Percentiles rank a stretch among this genome's conserved stretches.
Evolutionary conservation across 2,329 filamentous ascomycete genomes (phyloP).

Genomic region (Dothistroma pini): DNA sequence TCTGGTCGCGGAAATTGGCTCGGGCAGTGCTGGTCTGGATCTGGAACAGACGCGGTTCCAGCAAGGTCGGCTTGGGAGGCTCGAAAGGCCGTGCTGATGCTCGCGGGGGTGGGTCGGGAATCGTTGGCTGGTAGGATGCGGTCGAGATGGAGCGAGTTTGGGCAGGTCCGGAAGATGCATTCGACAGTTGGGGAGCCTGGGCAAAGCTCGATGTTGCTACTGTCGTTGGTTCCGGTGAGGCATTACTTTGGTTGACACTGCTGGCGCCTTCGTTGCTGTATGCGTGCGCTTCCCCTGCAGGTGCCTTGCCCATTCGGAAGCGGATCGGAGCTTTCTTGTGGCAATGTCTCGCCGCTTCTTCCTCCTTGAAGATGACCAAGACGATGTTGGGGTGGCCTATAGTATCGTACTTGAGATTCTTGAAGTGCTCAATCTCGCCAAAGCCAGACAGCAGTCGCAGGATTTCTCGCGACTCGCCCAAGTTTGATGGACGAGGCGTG

Average conservation of each 20-base stretch:
- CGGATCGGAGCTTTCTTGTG: slow-evolving; percentile 45
- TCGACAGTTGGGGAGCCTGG: neutral
- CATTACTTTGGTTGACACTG: neutral
- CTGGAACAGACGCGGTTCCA: slow-evolving; percentile 38
- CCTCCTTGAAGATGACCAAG: slow-evolving; percentile 46
- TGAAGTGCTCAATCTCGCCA: slow-evolving; percentile 49
- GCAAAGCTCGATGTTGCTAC: neutral
- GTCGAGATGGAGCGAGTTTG: slow-evolving; percentile 22
- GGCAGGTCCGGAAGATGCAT: slow-evolving; percentile 12
- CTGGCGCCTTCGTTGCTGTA: neutral
- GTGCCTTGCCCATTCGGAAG: slow-evolving; percentile 40
- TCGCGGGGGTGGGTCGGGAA: slow-evolving; percentile 13
- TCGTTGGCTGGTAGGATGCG: slow-evolving; percentile 1
- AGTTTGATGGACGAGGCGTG: slow-evolving; percentile 44
- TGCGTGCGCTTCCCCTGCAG: slow-evolving; percentile 6
- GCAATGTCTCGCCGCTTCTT: slow-evolving; percentile 40
- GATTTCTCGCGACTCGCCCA: slow-evolving; percentile 50
- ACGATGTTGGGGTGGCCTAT: slow-evolving; percentile 40
- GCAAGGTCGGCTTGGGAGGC: slow-evolving; percentile 13
- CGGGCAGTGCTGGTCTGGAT: slow-evolving; percentile 39
- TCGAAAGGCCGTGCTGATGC: slow-evolving; percentile 17
- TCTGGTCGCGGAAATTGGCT: slow-evolving; percentile 40
- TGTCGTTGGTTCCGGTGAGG: slow-evolving; percentile 5
- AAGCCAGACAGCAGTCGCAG: slow-evolving; percentile 47
- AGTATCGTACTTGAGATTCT: slow-evolving; percentile 47